These are phyloP conservation scores for Mycosphaerella sp. DNA, from an alignment of 2,329 filamentous ascomycete genomes.

Conservation along the genomic window DNA sequence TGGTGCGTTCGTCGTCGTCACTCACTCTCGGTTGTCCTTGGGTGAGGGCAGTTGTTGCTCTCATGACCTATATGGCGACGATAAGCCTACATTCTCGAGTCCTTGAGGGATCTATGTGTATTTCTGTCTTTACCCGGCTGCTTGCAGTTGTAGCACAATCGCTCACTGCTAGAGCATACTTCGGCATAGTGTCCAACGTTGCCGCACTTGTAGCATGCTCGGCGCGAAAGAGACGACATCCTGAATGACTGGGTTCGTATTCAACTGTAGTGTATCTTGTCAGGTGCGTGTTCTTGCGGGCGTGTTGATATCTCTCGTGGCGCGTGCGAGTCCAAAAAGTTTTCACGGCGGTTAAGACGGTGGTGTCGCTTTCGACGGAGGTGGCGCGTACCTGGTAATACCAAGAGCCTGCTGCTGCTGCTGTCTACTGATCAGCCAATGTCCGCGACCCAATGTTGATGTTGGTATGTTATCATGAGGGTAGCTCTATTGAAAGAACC, in stretches of 20 bases:
- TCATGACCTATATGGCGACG: constrained; percentile 63
- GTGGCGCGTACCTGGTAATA: constrained; percentile 21
- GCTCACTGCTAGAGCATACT: constrained; percentile 95
- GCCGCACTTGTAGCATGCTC: constrained; percentile 51
- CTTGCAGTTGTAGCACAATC: constrained; percentile 99
- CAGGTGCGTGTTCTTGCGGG: constrained; percentile 10
- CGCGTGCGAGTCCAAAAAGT: constrained; percentile 12
- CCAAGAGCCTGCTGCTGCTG: constrained; percentile 13
- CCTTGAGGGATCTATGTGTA: constrained; percentile 8
- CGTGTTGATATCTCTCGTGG: neutral
- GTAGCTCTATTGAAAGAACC: too few species aligned
- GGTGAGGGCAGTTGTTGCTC: constrained; percentile 94
- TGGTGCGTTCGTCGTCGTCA: constrained; percentile 6
- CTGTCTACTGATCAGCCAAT: constrained; percentile 12
- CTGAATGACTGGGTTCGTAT: constrained; percentile 27
- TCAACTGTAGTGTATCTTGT: constrained; percentile 15
- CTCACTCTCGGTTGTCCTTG: constrained; percentile 86
- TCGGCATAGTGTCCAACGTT: constrained; percentile 58
- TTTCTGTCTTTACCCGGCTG: constrained; percentile 57
- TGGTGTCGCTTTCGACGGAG: constrained; percentile 4
- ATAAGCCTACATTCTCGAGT: constrained; percentile 32
- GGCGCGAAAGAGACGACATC: constrained; percentile 50
- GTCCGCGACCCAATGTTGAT: neutral
- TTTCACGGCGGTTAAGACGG: constrained; percentile 3
- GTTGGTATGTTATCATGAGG: neutral